phyloP scores from a whole-genome alignment of 106 monocot genomes.

The Xerophyta viscosa region DNA sequence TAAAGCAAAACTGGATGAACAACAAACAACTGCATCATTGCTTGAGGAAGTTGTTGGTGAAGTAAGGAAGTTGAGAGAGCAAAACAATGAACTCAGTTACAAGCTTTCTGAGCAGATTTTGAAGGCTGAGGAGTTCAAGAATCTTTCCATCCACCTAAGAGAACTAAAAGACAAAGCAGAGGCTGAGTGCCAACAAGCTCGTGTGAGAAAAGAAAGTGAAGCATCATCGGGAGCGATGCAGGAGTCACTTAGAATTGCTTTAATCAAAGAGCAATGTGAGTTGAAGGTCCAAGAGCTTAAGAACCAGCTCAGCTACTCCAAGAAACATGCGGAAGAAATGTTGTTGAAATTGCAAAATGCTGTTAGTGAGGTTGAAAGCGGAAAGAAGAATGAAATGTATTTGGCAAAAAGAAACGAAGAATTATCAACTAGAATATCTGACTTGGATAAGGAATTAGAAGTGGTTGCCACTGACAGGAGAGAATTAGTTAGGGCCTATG shows the following conservation, averaged over 20 bases:
- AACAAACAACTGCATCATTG: constrained; percentile 24
- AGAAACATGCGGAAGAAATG: constrained; percentile 88
- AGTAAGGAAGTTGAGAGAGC: constrained; percentile 43
- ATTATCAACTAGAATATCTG: constrained; percentile 42
- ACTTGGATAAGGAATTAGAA: constrained; percentile 63
- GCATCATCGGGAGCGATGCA: constrained; percentile 33
- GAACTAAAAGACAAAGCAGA: constrained; percentile 92
- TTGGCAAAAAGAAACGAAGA: constrained; percentile 76
- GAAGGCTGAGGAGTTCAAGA: constrained; percentile 94
- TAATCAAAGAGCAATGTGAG: constrained; percentile 92
- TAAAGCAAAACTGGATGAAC: constrained; percentile 64
- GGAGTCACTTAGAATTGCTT: constrained; percentile 87
- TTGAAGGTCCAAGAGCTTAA: constrained; percentile 73
- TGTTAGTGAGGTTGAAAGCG: constrained; percentile 73
- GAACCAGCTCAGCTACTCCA: constrained; percentile 55
- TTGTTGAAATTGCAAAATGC: constrained; percentile 85
- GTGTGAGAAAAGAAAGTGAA: constrained; percentile 51
- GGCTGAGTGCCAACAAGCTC: constrained; percentile 40
- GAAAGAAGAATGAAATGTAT: constrained; percentile 68
- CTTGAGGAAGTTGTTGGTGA: constrained; percentile 26
- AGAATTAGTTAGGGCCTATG: constrained; percentile 62
- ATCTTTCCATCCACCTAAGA: constrained; percentile 72
- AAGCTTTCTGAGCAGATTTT: constrained; percentile 80
- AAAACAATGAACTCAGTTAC: constrained; percentile 46
- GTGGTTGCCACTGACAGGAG: constrained; percentile 35